Percentiles rank a stretch among this genome's conserved stretches.
Conservation (phyloP, 495 filamentous ascomycete genomes). For the Xylaria grammica region DNA sequence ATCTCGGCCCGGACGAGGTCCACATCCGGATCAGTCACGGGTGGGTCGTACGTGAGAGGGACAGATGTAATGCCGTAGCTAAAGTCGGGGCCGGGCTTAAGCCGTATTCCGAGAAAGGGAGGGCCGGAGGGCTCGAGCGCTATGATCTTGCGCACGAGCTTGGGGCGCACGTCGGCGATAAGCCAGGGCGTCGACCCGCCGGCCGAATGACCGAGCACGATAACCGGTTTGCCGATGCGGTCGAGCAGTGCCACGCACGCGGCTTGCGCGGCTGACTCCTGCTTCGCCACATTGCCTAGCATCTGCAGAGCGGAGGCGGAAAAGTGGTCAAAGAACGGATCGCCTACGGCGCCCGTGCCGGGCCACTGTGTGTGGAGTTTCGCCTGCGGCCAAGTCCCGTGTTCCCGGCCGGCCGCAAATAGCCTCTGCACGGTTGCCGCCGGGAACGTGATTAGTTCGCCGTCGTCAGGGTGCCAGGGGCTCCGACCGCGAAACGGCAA, state of each 20-base stretch:
- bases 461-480: slow-evolving; percentile 31
- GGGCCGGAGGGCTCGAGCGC: slow-evolving; percentile 61
- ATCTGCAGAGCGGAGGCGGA: slow-evolving; percentile 52
- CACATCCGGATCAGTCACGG: slow-evolving; percentile 28
- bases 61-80: slow-evolving; percentile 55
- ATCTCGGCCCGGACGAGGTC: slow-evolving; percentile 37
- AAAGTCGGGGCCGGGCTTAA: slow-evolving; percentile 30
- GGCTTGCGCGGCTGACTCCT: slow-evolving; percentile 50
- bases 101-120: slow-evolving; percentile 48
- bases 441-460: slow-evolving; percentile 30
- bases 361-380: slow-evolving; percentile 61
- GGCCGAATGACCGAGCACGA: slow-evolving; percentile 60
- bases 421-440: slow-evolving; percentile 33
- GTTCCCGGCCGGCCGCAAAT: slow-evolving; percentile 48
- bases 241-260: slow-evolving; percentile 55
- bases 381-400: slow-evolving; percentile 50
- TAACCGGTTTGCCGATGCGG: slow-evolving; percentile 48
- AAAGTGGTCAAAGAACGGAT: slow-evolving; percentile 58
- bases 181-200: slow-evolving; percentile 58
- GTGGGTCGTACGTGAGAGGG: slow-evolving; percentile 57
- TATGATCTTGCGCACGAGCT: slow-evolving; percentile 54
- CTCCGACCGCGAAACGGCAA: slow-evolving; percentile 45
- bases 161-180: slow-evolving; percentile 50
- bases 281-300: slow-evolving; percentile 38
- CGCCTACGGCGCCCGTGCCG: slow-evolving; percentile 51